A percentile compares a stretch with the other conserved stretches of the same genome.
phyloP scores from a whole-genome alignment of 768 basidiomycete genomes.

The Termitomyces sp. region DNA sequence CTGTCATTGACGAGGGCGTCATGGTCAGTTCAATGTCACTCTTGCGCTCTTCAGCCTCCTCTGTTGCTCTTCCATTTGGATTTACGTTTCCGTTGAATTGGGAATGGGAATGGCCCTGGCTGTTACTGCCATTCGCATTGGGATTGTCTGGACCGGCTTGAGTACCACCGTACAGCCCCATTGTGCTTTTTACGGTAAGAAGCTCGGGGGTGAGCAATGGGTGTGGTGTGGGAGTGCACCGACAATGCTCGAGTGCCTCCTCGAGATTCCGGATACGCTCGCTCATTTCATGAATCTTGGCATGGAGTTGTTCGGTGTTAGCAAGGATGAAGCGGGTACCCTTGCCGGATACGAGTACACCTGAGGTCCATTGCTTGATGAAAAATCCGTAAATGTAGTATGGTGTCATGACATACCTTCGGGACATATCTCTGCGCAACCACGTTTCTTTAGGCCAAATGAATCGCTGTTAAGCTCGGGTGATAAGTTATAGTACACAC shows the following conservation, averaged over 20 bases:
- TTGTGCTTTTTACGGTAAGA: conserved; percentile 55
- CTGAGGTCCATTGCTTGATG: conserved; percentile 26
- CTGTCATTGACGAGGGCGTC: neutral
- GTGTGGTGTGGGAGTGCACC: conserved; percentile 35
- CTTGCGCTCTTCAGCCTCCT: conserved; percentile 14
- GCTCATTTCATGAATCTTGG: conserved; percentile 67
- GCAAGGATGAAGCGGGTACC: conserved; percentile 68
- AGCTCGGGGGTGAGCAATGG: conserved; percentile 51
- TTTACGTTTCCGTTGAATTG: neutral
- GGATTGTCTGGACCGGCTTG: conserved; percentile 21
- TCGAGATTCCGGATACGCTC: conserved; percentile 63
- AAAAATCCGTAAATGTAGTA: neutral
- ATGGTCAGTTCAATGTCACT: conserved; percentile 20
- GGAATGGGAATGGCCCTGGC: neutral
- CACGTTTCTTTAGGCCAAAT: conserved; percentile 45
- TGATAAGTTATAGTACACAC: conserved; percentile 17
- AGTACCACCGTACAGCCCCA: conserved; percentile 44
- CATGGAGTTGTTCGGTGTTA: conserved; percentile 63
- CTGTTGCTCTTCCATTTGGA: conserved; percentile 1
- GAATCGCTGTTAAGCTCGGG: conserved; percentile 5
- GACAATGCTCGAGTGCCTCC: conserved; percentile 44
- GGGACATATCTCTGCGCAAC: conserved; percentile 66
- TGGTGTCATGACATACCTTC: conserved; percentile 40
- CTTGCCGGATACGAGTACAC: conserved; percentile 64
- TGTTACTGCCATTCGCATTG: neutral